Evolutionary conservation across 2,329 filamentous ascomycete genomes (phyloP), one percentile per base, ranked within the genome.

Genomic region (Fusarium sp.): DNA sequence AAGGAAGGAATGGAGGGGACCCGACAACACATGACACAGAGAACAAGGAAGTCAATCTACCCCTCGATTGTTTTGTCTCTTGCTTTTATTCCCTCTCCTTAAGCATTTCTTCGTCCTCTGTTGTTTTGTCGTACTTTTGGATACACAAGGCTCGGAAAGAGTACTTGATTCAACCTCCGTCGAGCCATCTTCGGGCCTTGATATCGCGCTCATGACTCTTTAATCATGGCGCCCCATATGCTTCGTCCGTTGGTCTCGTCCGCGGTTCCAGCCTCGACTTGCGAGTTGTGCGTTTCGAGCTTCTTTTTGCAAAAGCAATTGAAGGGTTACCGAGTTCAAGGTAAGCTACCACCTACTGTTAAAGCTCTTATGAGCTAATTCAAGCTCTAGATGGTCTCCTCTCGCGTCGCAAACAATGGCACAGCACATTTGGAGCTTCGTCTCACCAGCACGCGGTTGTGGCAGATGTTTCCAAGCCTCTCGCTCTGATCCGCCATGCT

Each of bases 401-500:
- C 31, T 62, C 70, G 34, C 75, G 76, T 40, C 77, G 77, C 41
- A 72, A 66, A 53, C 77, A 80, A 66, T 83, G 81, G 81, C 79
- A 82, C 65, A 78, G 75, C 66, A 79, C 80, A 20, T 57, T 73
- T 20, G 65, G 71, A 28, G 68, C 75, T 33, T 61, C 65, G 18
- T 63, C 74, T 51, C 74, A 75, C 56, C 74, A 73, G 45, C 72
- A 67, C 40, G 74, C 74, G 60, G 64, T 75, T 20, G 74, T 76
- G 16, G 68, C 74, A 18, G 74, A 72, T 37, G 57, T 74, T 31
- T 58, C 72, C 16, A 79, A 74, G 57, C 69, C 79, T 33, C 72
- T 83, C 16, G 77, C 81, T 49, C 73, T 81, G 36, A 77, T 81
- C 55, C 81, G 80, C 30, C 77, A 80, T 77, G 78, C 78, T 13